Evolutionary conservation across 1,284 basidiomycete species (phyloP).

Genomic region (Microbotryum intermedium): DNA sequence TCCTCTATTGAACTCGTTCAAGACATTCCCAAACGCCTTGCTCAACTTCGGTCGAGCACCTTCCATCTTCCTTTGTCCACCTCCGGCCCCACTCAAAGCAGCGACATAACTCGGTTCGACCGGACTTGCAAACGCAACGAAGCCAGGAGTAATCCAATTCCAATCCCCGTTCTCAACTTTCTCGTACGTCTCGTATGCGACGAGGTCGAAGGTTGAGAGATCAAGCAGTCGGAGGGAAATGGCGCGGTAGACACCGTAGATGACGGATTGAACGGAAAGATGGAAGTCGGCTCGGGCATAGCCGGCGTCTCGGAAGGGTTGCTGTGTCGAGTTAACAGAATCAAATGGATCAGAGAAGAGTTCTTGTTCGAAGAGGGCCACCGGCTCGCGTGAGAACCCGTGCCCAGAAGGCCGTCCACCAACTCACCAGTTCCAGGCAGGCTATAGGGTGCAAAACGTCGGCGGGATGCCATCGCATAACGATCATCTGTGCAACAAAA

Average conservation of each 20-base stretch:
- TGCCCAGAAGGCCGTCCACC: not conserved
- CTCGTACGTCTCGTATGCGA: slow-evolving; percentile 88
- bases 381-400: too few relatives aligned
- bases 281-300: slow-evolving; percentile 87
- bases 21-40: slow-evolving; percentile 72
- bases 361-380: too few relatives aligned
- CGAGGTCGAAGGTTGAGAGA: slow-evolving; percentile 72
- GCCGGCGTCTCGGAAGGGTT: slow-evolving; percentile 89
- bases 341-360: not conserved
- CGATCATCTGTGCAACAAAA: slow-evolving; percentile 63
- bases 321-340: slow-evolving; percentile 17
- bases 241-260: slow-evolving; percentile 93
- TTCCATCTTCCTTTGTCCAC: slow-evolving; percentile 38
- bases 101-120: slow-evolving; percentile 50
- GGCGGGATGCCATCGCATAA: slow-evolving; percentile 83
- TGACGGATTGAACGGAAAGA: slow-evolving; percentile 64
- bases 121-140: slow-evolving; percentile 87
- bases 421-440: slow-evolving; percentile 43
- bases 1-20: slow-evolving; percentile 82
- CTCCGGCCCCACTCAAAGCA: slow-evolving; percentile 49
- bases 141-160: slow-evolving; percentile 67
- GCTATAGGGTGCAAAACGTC: slow-evolving; percentile 89
- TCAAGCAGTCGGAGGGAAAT: slow-evolving; percentile 81
- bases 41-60: slow-evolving; percentile 63
- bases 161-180: slow-evolving; percentile 90